phyloP scores from a whole-genome alignment of 805 yeast species.

The Ogataea paradorogensis region DNA sequence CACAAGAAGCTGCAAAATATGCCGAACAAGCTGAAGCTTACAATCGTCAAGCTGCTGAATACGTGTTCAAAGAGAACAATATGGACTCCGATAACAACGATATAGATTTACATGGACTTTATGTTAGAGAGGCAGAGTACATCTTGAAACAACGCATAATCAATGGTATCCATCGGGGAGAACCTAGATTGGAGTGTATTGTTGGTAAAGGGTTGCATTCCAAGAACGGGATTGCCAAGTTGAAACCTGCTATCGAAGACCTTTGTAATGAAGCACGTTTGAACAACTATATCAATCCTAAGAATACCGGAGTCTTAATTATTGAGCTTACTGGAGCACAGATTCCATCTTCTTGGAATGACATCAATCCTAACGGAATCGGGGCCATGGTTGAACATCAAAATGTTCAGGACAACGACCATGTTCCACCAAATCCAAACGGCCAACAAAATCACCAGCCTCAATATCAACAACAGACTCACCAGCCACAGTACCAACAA shows the following conservation, averaged over 20 bases:
- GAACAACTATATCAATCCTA: slow-evolving; percentile 56
- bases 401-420: slow-evolving; percentile 23
- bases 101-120: slow-evolving; percentile 90
- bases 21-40: slow-evolving; percentile 59
- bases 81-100: slow-evolving; percentile 82
- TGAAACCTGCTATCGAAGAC: slow-evolving; percentile 85
- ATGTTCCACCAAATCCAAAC: slow-evolving; percentile 2
- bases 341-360: slow-evolving; percentile 39
- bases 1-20: slow-evolving; percentile 64
- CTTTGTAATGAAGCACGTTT: slow-evolving; percentile 68
- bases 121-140: slow-evolving; percentile 82
- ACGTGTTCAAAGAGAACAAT: slow-evolving; percentile 83
- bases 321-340: slow-evolving; percentile 56
- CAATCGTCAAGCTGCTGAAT: slow-evolving; percentile 84
- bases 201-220: slow-evolving; percentile 95
- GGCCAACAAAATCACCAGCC: slow-evolving; percentile 8
- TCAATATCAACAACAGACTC: slow-evolving; percentile 20
- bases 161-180: slow-evolving; percentile 58
- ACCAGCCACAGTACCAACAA: slow-evolving; percentile 27
- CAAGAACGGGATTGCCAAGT: slow-evolving; percentile 73
- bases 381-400: slow-evolving; percentile 33
- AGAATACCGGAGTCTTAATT: slow-evolving; percentile 78
- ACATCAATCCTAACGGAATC: slow-evolving; percentile 30
- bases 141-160: slow-evolving; percentile 69
- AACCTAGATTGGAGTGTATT: slow-evolving; percentile 68